These are phyloP conservation scores for Mrakia gelida DNA, from an alignment of 768 basidiomycete genomes.

Conservation along the genomic window DNA sequence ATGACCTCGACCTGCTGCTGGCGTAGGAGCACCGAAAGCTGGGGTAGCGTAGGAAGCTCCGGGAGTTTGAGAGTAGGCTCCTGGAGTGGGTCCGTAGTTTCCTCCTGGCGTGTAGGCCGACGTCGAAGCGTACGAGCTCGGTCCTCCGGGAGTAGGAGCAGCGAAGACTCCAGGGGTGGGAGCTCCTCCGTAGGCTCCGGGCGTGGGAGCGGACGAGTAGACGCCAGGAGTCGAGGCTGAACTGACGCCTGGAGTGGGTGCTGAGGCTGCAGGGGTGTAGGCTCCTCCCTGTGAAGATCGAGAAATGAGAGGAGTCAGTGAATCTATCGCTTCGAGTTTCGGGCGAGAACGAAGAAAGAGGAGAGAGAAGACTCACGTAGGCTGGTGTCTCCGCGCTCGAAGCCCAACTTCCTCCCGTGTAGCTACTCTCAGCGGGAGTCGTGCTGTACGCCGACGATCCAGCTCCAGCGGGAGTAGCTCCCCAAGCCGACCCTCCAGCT, in stretches of 20 bases:
- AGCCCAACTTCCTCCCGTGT: slow-evolving; percentile 33
- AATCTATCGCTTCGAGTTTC: neutral
- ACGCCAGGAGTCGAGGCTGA: slow-evolving; percentile 48
- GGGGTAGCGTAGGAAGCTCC: slow-evolving; percentile 20
- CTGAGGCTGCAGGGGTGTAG: slow-evolving; percentile 45
- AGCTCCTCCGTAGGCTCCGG: slow-evolving; percentile 40
- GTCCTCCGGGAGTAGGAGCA: slow-evolving; percentile 46
- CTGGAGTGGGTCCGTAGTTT: slow-evolving; percentile 35
- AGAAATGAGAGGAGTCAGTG: neutral
- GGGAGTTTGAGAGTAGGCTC: slow-evolving; percentile 10
- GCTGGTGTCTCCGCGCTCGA: slow-evolving; percentile 34
- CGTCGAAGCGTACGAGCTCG: slow-evolving; percentile 35
- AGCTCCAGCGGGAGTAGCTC: slow-evolving; percentile 26
- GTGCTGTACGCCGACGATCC: slow-evolving; percentile 18
- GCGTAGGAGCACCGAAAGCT: slow-evolving; percentile 36
- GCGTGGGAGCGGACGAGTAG: slow-evolving; percentile 44
- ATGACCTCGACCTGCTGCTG: slow-evolving; percentile 35
- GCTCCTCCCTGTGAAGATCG: slow-evolving; percentile 38
- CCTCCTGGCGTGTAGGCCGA: slow-evolving; percentile 21
- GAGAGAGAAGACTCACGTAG: slow-evolving; percentile 29
- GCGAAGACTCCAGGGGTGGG: slow-evolving; percentile 45
- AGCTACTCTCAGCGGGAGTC: slow-evolving; percentile 1
- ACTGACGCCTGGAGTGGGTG: slow-evolving; percentile 53
- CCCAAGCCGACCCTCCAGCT: slow-evolving; percentile 29
- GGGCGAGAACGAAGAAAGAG: slow-evolving; percentile 33